Evolutionary conservation across 106 monocot species (phyloP).

Genomic region (Dioscorea dumetorum): DNA sequence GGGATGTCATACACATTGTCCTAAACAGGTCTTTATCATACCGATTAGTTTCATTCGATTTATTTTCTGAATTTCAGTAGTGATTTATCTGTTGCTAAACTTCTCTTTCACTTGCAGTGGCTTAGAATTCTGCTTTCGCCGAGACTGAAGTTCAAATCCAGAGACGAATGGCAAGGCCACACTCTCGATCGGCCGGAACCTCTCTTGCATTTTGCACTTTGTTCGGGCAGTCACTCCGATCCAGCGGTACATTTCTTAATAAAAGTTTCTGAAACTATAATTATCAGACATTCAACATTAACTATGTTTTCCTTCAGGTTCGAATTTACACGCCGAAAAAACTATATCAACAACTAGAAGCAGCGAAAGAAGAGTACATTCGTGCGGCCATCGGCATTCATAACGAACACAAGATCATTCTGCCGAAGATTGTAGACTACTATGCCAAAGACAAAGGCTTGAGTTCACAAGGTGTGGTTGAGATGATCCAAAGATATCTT

Average conservation of each 20-base stretch:
- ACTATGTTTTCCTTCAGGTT: conserved; percentile 25
- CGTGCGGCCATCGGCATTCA: conserved; percentile 55
- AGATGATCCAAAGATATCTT: conserved; percentile 54
- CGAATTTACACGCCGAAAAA: conserved; percentile 44
- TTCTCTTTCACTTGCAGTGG: conserved; percentile 33
- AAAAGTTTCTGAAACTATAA: not conserved
- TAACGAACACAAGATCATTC: conserved; percentile 59
- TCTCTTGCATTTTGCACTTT: conserved; percentile 78
- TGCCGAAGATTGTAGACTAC: conserved; percentile 52
- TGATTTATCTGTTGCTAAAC: not conserved
- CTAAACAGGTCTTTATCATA: conserved; percentile 57
- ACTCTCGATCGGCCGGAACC: conserved; percentile 68
- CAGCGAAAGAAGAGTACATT: conserved; percentile 70
- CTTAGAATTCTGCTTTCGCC: conserved; percentile 47
- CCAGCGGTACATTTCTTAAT: conserved; percentile 58
- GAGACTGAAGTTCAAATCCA: conserved; percentile 52
- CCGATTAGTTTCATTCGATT: not conserved
- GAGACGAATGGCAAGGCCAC: conserved; percentile 59
- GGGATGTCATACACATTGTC: conserved; percentile 59
- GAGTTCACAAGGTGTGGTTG: conserved; percentile 34
- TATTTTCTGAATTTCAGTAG: too few relatives aligned
- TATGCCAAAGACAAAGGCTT: conserved; percentile 47
- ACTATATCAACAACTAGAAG: conserved; percentile 54
- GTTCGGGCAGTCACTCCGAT: conserved; percentile 95
- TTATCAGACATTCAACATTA: too few relatives aligned